Base-by-base conservation (phyloP, 768 basidiomycete species). In the Dacryopinax primogenitus region DNA sequence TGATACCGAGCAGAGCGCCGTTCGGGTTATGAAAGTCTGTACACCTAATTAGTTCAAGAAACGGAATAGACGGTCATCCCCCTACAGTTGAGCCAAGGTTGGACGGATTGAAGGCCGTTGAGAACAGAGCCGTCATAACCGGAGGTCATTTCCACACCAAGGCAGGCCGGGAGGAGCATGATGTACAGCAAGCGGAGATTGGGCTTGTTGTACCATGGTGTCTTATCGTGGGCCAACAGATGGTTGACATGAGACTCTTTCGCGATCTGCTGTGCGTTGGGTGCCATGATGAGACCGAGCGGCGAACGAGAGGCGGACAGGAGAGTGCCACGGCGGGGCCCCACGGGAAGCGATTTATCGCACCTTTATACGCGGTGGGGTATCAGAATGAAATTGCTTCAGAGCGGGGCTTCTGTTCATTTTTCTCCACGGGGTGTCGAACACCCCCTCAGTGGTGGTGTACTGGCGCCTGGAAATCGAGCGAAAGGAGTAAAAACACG, bases 101-200 rank as follows among this genome's bases (percentile, higher is more conserved):
- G 51, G 13, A 58, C 51, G 4, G 51, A 58, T 30, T 58, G 51
- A 58, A 66, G 67, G 39, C 62, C 66, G 63, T 66, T 45, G 45
- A 68, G 66, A 34, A 64, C 63, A 28, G 62, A 64, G 26, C 58
- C 47, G 9, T 73, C 77, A 63, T 67, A 83, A 80, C 82, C 82
- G 70, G 80, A 81, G 0, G 83, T 84, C 80, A 83, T 84, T 73
- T 84, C 84, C 16, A 83, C 82, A 26, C 83, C 83, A 32, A 84
- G 79, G 67, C 82, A 82, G 37, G 84, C 82, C 15, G 83, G 84
- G 67, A 85, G 74, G 72, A 85, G 77, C 62, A 85, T 58, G 28
- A 86, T 65, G 72, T 86, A 86, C 44, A 85, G 68, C 26, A 77
- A 35, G 23, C 84, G 75, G 66, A 86, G 73, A 67, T 86, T 86